Percentiles rank a stretch among this genome's conserved stretches.
These are phyloP conservation scores for Ogataea nonfermentans DNA, from an alignment of 805 yeast species.

Conservation along the genomic window DNA sequence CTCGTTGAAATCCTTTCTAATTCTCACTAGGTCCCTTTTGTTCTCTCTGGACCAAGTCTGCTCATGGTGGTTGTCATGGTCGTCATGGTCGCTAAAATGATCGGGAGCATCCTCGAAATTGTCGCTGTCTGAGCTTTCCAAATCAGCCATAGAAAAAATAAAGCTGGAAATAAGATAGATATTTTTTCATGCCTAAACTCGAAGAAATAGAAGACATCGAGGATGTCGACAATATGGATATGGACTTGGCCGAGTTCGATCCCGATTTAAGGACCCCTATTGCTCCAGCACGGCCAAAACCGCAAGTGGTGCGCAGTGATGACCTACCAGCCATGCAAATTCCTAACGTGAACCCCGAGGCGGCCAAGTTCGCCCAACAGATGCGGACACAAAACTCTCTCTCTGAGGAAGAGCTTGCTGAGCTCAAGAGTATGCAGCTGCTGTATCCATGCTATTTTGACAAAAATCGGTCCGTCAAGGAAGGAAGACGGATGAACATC, in stretches of 20 bases:
- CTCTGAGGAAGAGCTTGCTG: constrained; percentile 56
- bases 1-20: constrained; percentile 18
- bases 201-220: constrained; percentile 78
- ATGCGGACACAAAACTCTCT: constrained; percentile 30
- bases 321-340: background rate
- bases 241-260: constrained; percentile 91
- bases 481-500: constrained; percentile 79
- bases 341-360: constrained; percentile 5
- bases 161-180: background rate
- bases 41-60: background rate
- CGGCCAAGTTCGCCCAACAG: constrained; percentile 12
- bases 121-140: constrained; percentile 5
- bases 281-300: constrained; percentile 62
- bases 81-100: constrained; percentile 5
- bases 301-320: constrained; percentile 42
- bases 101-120: constrained; percentile 15
- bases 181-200: constrained; percentile 54
- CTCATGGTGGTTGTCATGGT: background rate
- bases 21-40: constrained; percentile 6
- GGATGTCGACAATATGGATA: constrained; percentile 86
- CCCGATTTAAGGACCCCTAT: constrained; percentile 64
- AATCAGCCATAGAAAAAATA: constrained; percentile 9
- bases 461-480: constrained; percentile 62
- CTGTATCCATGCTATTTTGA: constrained; percentile 94
- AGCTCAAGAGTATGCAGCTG: constrained; percentile 67